Evolutionary conservation across 352 stramenopile genomes (phyloP), one percentile per base, ranked within the genome.

Genomic region (Globisporangium iwayamae): DNA sequence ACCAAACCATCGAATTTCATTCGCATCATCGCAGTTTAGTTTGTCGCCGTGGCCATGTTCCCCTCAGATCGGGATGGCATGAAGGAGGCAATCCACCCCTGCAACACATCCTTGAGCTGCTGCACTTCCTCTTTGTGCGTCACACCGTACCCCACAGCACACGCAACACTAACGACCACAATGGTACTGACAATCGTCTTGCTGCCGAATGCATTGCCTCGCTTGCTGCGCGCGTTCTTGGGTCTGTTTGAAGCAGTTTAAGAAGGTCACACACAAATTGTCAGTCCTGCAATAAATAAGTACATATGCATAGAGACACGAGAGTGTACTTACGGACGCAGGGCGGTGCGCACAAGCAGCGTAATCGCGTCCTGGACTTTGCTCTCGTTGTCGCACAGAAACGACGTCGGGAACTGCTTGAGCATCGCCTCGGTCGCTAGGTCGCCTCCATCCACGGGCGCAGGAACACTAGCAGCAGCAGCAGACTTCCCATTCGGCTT

Each of bases 151-250:
- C 18, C 57, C 11, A 39, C 45, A 14, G n/a, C 30, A 22, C 57
- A 47, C 6, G 45, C 41, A 4, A 55, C 1, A 6, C 3, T 45
- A 6, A 36, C 11, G 3, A 10, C 25, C 25, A 34, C 59, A 16
- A 67, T 57, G 11, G 25, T 28, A 28, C 70, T 50, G 3, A 66
- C 45, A 2, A 75, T 25, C 13, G 56, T 59, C 4, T 54, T 73
- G 50, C 62, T 58, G 0, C 61, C 65, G 25, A 74, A 7, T 56
- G 63, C 77, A 43, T 69, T 79, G 25, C 72, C 64, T 8, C 63
- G 70, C 45, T 73, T 82, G n/a, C 63, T 76, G n/a, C 72, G 76
- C 30, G 74, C 78, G 20, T 87, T 87, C 56, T 75, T 76, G 10
- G 78, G 78, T 13, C 76, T 85, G 32, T 8, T 47, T 0, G 39